Conservation (phyloP, 805 yeast species). For the Lipomyces yamadae region DNA sequence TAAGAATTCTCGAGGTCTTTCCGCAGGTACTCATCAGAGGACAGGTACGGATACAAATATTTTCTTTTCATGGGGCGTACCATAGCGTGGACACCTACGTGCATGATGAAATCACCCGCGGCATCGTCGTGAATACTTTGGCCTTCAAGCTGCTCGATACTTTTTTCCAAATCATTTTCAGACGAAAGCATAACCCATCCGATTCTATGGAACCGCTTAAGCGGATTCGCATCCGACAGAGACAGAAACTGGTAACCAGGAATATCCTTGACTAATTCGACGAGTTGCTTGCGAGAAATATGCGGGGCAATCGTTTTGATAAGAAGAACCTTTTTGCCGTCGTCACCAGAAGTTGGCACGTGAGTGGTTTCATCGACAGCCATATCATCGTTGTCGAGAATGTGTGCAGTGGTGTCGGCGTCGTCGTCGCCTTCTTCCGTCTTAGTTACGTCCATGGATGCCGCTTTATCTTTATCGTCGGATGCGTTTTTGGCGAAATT, state of each 20-base stretch:
- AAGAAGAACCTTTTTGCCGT: slow-evolving; percentile 23
- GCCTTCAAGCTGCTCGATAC: slow-evolving; percentile 30
- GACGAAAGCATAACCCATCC: slow-evolving; percentile 32
- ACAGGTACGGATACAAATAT: slow-evolving; percentile 19
- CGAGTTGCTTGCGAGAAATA: slow-evolving; percentile 23
- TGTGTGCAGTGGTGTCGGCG: slow-evolving; percentile 11
- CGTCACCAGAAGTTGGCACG: neutral
- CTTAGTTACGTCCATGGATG: neutral
- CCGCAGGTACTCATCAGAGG: slow-evolving; percentile 15
- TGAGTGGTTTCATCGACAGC: neutral
- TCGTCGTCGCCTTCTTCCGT: slow-evolving; percentile 16
- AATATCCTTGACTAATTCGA: slow-evolving; percentile 20
- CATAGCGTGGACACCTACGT: slow-evolving; percentile 30
- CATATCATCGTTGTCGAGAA: neutral
- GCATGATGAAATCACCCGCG: slow-evolving; percentile 24
- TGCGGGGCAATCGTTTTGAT: slow-evolving; percentile 34
- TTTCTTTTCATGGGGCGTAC: slow-evolving; percentile 24
- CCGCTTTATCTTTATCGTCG: slow-evolving; percentile 1
- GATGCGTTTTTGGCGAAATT: neutral
- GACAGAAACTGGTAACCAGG: slow-evolving; percentile 34
- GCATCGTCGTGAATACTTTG: slow-evolving; percentile 22
- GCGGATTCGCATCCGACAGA: slow-evolving; percentile 36
- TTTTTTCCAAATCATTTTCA: slow-evolving; percentile 23
- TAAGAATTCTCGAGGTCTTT: slow-evolving; percentile 22
- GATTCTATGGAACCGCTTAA: slow-evolving; percentile 26